Evolutionary conservation across 176 grass and related monocot species (phyloP).

Genomic region (Oryza meyeriana): DNA sequence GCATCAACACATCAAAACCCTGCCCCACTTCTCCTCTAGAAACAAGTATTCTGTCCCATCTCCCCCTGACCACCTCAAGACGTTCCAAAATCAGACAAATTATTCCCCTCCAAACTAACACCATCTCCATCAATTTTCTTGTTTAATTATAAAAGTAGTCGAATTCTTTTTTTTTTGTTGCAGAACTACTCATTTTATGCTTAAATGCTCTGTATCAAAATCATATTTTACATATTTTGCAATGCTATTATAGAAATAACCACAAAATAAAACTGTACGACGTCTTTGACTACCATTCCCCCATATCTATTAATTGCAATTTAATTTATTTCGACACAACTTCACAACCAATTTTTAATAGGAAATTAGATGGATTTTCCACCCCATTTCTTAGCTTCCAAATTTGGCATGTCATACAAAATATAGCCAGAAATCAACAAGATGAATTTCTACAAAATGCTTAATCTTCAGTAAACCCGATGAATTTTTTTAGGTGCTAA

Average conservation of each 20-base stretch:
- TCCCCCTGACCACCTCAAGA: background rate
- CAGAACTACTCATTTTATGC: too few relatives aligned
- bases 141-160: background rate
- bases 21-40: constrained; percentile 36
- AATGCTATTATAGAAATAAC: background rate
- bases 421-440: background rate
- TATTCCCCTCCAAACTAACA: constrained; percentile 27
- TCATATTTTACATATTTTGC: background rate
- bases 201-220: background rate
- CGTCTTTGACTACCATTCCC: background rate
- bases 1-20: constrained; percentile 8
- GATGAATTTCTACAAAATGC: background rate
- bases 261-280: background rate
- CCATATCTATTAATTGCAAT: background rate
- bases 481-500: background rate
- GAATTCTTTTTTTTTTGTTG: background rate
- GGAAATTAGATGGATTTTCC: background rate
- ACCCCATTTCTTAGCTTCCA: background rate
- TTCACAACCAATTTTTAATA: background rate
- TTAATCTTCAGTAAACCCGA: background rate
- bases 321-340: background rate
- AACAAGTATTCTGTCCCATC: constrained; percentile 44
- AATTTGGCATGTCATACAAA: background rate
- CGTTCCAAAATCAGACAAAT: constrained; percentile 14
- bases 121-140: constrained; percentile 29